Evolutionary conservation across 768 basidiomycete genomes (phyloP).

Genomic region (Tricholoma hemisulphureum): DNA sequence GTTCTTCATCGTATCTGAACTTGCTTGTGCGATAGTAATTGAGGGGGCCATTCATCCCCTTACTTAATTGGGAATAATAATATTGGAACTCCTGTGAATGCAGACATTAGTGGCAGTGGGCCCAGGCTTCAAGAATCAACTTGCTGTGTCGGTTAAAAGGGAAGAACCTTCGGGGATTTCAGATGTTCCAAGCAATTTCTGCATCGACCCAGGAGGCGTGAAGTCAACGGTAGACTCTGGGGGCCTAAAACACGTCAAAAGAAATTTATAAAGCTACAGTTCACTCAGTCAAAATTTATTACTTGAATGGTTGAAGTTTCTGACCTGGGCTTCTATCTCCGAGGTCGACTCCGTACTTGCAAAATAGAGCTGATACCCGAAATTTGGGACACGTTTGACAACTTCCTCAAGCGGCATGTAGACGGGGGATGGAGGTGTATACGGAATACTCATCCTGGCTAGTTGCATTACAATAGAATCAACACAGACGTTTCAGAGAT

Average conservation of each 20-base stretch:
- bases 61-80: conserved; percentile 45
- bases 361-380: conserved; percentile 71
- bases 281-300: background rate
- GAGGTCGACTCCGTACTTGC: conserved; percentile 47
- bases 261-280: conserved; percentile 39
- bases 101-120: background rate
- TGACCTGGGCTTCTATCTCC: conserved; percentile 58
- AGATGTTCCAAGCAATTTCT: conserved; percentile 22
- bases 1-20: conserved; percentile 66
- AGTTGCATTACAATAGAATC: conserved; percentile 1
- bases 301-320: conserved; percentile 10
- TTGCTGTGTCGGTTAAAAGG: conserved; percentile 28
- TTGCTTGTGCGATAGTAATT: conserved; percentile 72
- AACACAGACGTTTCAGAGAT: background rate
- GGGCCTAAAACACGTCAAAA: conserved; percentile 27
- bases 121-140: background rate
- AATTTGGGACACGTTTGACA: conserved; percentile 50
- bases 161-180: conserved; percentile 12
- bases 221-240: conserved; percentile 18
- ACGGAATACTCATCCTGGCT: conserved; percentile 64
- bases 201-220: conserved; percentile 24
- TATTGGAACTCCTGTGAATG: conserved; percentile 52
- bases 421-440: conserved; percentile 51
- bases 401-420: conserved; percentile 53
- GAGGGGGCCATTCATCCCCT: conserved; percentile 68